A percentile compares a stretch with the other conserved stretches of the same genome.
These are phyloP conservation scores for Clarkia xantiana DNA, from an alignment of 345 rosid genomes.

Conservation along the genomic window DNA sequence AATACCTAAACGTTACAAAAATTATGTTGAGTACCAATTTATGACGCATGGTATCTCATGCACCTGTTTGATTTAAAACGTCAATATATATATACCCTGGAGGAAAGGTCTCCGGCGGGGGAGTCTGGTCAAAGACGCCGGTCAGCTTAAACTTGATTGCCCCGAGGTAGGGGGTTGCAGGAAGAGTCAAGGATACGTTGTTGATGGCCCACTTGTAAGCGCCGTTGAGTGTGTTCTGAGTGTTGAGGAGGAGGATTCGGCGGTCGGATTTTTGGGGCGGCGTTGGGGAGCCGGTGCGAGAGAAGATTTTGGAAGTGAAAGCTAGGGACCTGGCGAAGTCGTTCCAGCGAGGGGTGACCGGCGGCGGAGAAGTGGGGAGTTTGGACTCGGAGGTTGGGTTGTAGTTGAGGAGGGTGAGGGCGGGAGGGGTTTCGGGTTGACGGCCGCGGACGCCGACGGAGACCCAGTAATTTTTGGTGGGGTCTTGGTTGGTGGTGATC, in stretches of 20 bases:
- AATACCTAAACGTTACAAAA: too few relatives aligned
- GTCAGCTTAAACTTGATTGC: slow-evolving; percentile 34
- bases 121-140: slow-evolving; percentile 19
- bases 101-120: slow-evolving; percentile 37
- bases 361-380: slow-evolving; percentile 40
- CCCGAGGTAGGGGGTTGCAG: slow-evolving; percentile 69
- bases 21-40: too few relatives aligned
- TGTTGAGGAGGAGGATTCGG: slow-evolving; percentile 52
- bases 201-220: slow-evolving; percentile 53
- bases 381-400: slow-evolving; percentile 22
- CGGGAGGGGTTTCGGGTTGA: slow-evolving; percentile 42
- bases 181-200: slow-evolving; percentile 49
- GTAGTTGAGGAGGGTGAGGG: slow-evolving; percentile 48
- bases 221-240: slow-evolving; percentile 53
- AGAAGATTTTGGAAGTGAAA: slow-evolving; percentile 23
- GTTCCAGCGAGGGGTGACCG: slow-evolving; percentile 52
- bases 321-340: slow-evolving; percentile 40
- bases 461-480: slow-evolving; percentile 44
- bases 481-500: slow-evolving; percentile 38
- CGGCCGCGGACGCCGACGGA: slow-evolving; percentile 53
- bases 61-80: too few relatives aligned
- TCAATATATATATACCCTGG: too few relatives aligned
- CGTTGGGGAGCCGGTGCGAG: slow-evolving; percentile 24
- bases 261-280: slow-evolving; percentile 30
- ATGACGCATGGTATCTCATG: too few relatives aligned